phyloP scores from a whole-genome alignment of 345 rosid genomes.

The Melastoma malabathricum region DNA sequence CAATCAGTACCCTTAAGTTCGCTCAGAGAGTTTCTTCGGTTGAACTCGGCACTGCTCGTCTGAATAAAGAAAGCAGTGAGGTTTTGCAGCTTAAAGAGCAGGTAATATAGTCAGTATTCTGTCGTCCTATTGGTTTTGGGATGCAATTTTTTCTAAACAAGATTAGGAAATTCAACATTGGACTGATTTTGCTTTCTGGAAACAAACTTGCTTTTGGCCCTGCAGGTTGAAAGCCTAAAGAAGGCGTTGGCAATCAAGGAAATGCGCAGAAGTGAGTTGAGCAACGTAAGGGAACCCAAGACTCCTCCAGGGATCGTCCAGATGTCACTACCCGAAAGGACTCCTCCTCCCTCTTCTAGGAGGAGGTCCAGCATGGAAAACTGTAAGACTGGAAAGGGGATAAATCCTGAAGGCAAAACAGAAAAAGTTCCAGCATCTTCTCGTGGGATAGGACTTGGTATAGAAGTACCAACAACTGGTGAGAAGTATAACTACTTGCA shows the following conservation, averaged over 20 bases:
- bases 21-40: conserved; percentile 78
- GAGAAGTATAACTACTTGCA: conserved; percentile 20
- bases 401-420: conserved; percentile 28
- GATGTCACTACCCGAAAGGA: conserved; percentile 29
- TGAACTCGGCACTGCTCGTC: conserved; percentile 73
- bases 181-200: no score
- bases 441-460: conserved; percentile 43
- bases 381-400: conserved; percentile 24
- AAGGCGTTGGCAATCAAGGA: conserved; percentile 61
- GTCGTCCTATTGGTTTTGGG: no score
- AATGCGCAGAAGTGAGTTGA: conserved; percentile 16
- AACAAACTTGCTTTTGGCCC: no score
- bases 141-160: no score
- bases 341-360: conserved; percentile 47
- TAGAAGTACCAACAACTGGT: conserved; percentile 45
- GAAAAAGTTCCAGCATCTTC: conserved; percentile 28
- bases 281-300: conserved; percentile 26
- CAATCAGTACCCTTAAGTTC: conserved; percentile 78
- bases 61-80: conserved; percentile 70
- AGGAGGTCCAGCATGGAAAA: conserved; percentile 58
- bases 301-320: conserved; percentile 18
- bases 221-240: conserved; percentile 76
- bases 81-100: conserved; percentile 73
- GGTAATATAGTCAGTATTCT: conserved; percentile 18
- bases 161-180: no score